phyloP scores from a whole-genome alignment of 139 green algal genomes.

The Tetraselmis striata region DNA sequence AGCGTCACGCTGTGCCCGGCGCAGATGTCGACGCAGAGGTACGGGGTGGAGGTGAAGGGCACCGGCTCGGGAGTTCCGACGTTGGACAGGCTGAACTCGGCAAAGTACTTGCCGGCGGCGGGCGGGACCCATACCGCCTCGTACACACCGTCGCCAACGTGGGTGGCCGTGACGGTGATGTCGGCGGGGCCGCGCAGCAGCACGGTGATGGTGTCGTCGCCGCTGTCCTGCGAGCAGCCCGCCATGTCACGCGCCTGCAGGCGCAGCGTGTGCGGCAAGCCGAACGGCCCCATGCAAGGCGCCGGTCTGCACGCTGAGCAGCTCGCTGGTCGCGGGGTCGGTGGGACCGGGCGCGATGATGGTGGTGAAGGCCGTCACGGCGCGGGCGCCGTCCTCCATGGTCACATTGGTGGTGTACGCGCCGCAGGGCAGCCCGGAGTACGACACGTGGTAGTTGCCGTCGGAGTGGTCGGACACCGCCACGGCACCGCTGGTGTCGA shows the following conservation, averaged over 20 bases:
- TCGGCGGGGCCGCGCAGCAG: slow-evolving; percentile 7
- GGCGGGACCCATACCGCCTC: slow-evolving; percentile 7
- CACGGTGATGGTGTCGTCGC: slow-evolving; percentile 7
- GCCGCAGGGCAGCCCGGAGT: slow-evolving; percentile 9
- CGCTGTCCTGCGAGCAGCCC: slow-evolving; percentile 7
- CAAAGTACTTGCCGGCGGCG: slow-evolving; percentile 9
- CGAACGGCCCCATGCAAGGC: slow-evolving; percentile 1
- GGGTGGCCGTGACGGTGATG: background rate
- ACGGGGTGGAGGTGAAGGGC: background rate
- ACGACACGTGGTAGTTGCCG: slow-evolving; percentile 20
- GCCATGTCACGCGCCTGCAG: slow-evolving; percentile 15
- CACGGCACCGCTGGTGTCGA: background rate
- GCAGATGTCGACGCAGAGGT: slow-evolving; percentile 21
- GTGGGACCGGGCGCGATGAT: background rate
- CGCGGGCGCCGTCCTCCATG: background rate
- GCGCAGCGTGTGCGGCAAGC: background rate
- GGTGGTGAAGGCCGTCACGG: background rate
- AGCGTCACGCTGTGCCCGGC: slow-evolving; percentile 2
- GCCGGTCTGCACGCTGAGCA: slow-evolving; percentile 1
- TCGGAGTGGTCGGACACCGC: slow-evolving; percentile 11
- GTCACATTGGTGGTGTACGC: slow-evolving; percentile 9
- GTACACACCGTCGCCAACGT: slow-evolving; percentile 13
- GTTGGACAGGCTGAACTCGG: slow-evolving; percentile 2
- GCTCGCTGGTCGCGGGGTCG: background rate
- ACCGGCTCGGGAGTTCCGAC: background rate